Percentiles rank a stretch among this genome's conserved stretches.
Conservation (phyloP, 148 eudicot genomes). For the Rhododendron molle region DNA sequence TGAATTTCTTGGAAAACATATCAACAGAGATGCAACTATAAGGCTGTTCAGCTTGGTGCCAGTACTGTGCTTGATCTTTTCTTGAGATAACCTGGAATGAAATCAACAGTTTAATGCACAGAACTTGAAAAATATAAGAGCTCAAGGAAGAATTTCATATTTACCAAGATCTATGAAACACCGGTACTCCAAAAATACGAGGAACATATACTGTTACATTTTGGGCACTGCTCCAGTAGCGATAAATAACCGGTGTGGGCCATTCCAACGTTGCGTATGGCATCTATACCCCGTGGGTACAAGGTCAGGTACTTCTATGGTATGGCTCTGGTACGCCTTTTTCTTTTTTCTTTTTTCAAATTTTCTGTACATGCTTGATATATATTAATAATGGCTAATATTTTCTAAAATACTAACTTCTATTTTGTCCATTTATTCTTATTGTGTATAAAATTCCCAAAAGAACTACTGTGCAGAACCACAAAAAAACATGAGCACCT, state of each 20-base stretch:
- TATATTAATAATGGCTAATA: not conserved
- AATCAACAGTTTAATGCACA: not conserved
- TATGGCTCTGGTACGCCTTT: not conserved
- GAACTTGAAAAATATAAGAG: not conserved
- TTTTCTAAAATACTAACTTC: not conserved
- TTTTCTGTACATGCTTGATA: not conserved
- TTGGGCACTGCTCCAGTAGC: not conserved
- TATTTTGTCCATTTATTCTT: not conserved
- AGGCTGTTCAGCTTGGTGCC: slow-evolving; percentile 32
- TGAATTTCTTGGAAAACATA: slow-evolving; percentile 40
- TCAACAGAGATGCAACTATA: slow-evolving; percentile 46
- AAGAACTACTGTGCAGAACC: not conserved
- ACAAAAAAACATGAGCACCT: not conserved
- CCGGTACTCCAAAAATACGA: not conserved
- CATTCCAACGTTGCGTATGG: not conserved
- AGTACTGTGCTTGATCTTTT: slow-evolving; percentile 76
- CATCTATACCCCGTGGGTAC: not conserved
- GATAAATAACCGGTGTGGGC: not conserved
- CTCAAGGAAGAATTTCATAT: not conserved
- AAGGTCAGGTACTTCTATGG: not conserved
- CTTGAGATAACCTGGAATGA: slow-evolving; percentile 60
- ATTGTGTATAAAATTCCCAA: not conserved
- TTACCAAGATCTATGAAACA: not conserved
- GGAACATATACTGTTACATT: not conserved
- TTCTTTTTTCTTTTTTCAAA: not conserved